Evolutionary conservation across 2,329 filamentous ascomycete genomes (phyloP), one percentile per base, ranked within the genome.

Genomic region (Colletotrichum trifolii): DNA sequence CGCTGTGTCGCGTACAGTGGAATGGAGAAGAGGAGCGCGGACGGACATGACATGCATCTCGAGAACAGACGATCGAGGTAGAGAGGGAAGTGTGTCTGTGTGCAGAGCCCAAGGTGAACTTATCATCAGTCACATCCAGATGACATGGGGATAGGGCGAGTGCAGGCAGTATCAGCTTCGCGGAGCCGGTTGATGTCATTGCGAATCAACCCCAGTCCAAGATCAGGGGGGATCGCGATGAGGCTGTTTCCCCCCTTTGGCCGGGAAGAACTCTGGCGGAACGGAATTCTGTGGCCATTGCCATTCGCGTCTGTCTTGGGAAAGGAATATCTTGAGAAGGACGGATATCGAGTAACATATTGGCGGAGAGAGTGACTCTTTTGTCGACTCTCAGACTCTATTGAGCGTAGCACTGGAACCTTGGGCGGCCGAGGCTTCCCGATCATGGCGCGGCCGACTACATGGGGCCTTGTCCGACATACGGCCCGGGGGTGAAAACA

Each of bases 1-100:
- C 53, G 58, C 43, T 54, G 58, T 47, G 53, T 62, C 62, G 58
- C 62, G 62, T 57, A 60, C 50, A 62, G 52, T 62, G 62, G 62
- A 65, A 65, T 65, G 62, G 36, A 45, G 43, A 58, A 52, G 52
- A 39, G 47, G 52, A 39, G 47, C 56, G 61, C 34, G 61, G 61
- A 39, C 56, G 45, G 56, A 50, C 36, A 60, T 45, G 60, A 49
- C 40, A 45, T 17, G 43, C 45, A 57, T 46, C 1, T 25, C 15
- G 42, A 40, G 48, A 47, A 42, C 39, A 40, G 56, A n/a, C 33
- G 12, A 46, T n/a, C 15, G 25, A 11, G 36, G 40, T 40, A 13
- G 12, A 12, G 35, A 12, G 10, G 36, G 42, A 39, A 6, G n/a
- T 10, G 33, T 13, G 50, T 17, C 40, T 8, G 45, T 48, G 45